Evolutionary conservation across 257 asterid genomes (phyloP).

Genomic region (Solanum chaucha): DNA sequence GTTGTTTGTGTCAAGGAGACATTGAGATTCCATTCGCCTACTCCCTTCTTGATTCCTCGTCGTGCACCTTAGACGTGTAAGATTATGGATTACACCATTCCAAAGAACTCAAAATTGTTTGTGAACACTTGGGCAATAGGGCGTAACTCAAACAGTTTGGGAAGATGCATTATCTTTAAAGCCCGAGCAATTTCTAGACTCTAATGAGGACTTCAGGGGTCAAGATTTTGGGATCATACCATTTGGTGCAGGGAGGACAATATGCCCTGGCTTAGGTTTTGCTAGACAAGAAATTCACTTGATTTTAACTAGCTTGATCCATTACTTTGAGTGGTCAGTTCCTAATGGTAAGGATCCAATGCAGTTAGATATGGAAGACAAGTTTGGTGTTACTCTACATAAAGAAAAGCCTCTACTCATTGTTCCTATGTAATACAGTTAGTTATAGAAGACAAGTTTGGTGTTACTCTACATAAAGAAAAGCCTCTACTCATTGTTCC

Average conservation of each 20-base stretch:
- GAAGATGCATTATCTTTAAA: slow-evolving; percentile 20
- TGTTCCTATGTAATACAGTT: background rate
- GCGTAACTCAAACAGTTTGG: slow-evolving; percentile 22
- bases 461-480: slow-evolving; percentile 11
- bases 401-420: slow-evolving; percentile 5
- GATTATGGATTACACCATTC: slow-evolving; percentile 23
- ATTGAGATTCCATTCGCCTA: slow-evolving; percentile 41
- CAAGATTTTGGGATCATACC: slow-evolving; percentile 30
- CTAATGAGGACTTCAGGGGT: slow-evolving; percentile 24
- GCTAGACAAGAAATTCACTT: slow-evolving; percentile 16
- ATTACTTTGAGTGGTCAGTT: slow-evolving; percentile 20
- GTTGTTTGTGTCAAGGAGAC: slow-evolving; percentile 23
- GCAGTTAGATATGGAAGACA: slow-evolving; percentile 13
- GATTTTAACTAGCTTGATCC: slow-evolving; percentile 17
- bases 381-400: slow-evolving; percentile 11
- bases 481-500: slow-evolving; percentile 1
- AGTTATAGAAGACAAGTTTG: background rate
- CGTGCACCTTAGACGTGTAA: slow-evolving; percentile 19
- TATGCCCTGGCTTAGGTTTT: slow-evolving; percentile 37
- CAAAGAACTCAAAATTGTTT: slow-evolving; percentile 15
- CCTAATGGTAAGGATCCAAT: background rate
- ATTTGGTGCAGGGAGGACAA: slow-evolving; percentile 41
- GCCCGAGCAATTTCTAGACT: slow-evolving; percentile 23
- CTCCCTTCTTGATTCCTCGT: slow-evolving; percentile 27
- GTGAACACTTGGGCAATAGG: slow-evolving; percentile 33